These are phyloP conservation scores for Hymenoscyphus fraxineus DNA, from an alignment of 2,329 filamentous ascomycete species.

Conservation along the genomic window DNA sequence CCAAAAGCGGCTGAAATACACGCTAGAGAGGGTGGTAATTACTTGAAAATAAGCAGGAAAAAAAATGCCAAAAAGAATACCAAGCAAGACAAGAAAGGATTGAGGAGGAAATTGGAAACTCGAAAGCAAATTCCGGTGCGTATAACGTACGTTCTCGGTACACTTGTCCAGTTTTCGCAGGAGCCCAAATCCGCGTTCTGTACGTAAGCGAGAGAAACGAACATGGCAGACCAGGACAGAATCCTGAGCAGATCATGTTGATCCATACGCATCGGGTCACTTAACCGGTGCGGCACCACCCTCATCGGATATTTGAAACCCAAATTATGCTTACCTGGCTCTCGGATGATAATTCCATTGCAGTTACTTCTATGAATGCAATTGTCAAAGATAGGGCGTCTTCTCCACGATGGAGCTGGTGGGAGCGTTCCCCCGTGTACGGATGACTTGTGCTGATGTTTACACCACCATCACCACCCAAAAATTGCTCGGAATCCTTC, in stretches of 20 bases:
- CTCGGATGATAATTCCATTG: neutral
- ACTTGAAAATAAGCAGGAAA: neutral
- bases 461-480: neutral
- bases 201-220: neutral
- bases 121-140: too few relatives aligned
- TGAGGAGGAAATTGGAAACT: too few relatives aligned
- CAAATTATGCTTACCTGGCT: neutral
- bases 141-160: too few relatives aligned
- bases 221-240: neutral
- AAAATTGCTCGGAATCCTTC: neutral
- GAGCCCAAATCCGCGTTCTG: neutral
- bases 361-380: neutral
- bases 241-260: neutral
- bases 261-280: neutral
- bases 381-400: too few relatives aligned
- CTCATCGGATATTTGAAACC: slow-evolving; percentile 1
- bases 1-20: neutral
- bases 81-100: neutral
- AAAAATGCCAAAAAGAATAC: neutral
- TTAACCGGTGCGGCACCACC: neutral
- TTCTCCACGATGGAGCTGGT: too few relatives aligned
- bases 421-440: too few relatives aligned
- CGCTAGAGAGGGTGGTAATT: neutral
- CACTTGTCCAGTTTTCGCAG: too few relatives aligned
- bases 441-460: too few relatives aligned